Evolutionary conservation across 495 filamentous ascomycete genomes (phyloP).

Genomic region (Aspergillus ostianus): DNA sequence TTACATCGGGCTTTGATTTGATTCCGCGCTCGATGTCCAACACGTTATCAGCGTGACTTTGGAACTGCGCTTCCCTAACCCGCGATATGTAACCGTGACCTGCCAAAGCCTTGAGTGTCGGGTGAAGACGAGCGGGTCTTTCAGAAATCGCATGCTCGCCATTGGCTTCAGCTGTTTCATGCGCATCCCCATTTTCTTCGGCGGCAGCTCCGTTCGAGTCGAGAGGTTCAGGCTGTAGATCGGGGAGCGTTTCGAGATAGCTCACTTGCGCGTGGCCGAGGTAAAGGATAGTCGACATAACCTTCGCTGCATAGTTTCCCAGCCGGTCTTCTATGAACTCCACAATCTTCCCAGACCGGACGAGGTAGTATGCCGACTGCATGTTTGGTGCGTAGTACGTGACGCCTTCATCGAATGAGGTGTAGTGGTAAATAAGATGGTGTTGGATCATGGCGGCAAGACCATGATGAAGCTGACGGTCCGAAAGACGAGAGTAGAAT

Average conservation of each 20-base stretch:
- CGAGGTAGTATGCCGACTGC: conserved; percentile 70
- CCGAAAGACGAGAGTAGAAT: conserved; percentile 64
- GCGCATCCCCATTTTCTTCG: conserved; percentile 26
- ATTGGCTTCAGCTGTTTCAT: conserved; percentile 18
- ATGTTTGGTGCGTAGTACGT: conserved; percentile 80
- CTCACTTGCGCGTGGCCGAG: conserved; percentile 73
- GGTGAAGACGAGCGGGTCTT: conserved; percentile 37
- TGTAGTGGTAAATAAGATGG: conserved; percentile 75
- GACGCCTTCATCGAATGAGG: conserved; percentile 56
- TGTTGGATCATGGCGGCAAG: conserved; percentile 84
- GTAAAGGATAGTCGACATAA: conserved; percentile 71
- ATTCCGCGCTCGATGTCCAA: conserved; percentile 46
- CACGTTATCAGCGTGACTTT: conserved; percentile 49
- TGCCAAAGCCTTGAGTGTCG: conserved; percentile 45
- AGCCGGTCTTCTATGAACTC: conserved; percentile 67
- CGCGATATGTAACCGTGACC: conserved; percentile 48
- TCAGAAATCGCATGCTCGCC: conserved; percentile 21
- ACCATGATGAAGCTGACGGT: conserved; percentile 69
- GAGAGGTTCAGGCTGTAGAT: conserved; percentile 23
- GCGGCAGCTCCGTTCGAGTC: conserved; percentile 34
- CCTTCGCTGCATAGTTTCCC: conserved; percentile 63
- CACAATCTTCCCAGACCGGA: conserved; percentile 79
- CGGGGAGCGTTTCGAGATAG: conserved; percentile 57
- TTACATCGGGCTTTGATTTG: conserved; percentile 34
- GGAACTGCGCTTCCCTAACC: conserved; percentile 50